These are phyloP conservation scores for Acanthamoeba sp. DNA, from an alignment of 208 protist genomes.

Conservation along the genomic window DNA sequence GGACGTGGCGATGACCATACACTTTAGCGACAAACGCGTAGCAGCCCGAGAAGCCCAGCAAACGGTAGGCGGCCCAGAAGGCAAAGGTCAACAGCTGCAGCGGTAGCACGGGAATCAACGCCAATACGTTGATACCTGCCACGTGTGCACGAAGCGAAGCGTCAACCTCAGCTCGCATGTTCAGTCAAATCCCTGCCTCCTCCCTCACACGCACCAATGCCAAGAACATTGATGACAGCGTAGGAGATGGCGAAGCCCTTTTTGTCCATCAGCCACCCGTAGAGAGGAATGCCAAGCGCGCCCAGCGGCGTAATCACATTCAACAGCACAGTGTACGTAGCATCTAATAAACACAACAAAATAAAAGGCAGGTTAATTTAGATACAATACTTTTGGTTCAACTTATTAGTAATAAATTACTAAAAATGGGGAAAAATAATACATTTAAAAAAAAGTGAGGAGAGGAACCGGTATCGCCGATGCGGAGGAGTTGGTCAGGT, in stretches of 20 bases:
- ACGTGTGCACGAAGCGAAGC: neutral
- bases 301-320: slow-evolving; percentile 45
- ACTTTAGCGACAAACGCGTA: slow-evolving; percentile 41
- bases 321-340: slow-evolving; percentile 10
- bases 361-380: neutral
- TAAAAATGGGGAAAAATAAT: no score
- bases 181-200: no score
- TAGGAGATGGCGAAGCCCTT: slow-evolving; percentile 54
- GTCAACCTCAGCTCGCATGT: no score
- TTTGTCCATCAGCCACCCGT: slow-evolving; percentile 44
- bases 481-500: slow-evolving; percentile 20
- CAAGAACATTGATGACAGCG: slow-evolving; percentile 9
- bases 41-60: slow-evolving; percentile 18
- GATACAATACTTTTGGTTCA: no score
- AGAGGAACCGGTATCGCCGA: neutral
- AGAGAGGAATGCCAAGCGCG: slow-evolving; percentile 9
- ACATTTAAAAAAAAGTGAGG: no score
- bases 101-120: slow-evolving; percentile 16
- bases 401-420: no score
- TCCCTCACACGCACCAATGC: neutral
- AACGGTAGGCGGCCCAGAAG: slow-evolving; percentile 18
- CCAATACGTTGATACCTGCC: slow-evolving; percentile 22
- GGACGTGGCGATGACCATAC: neutral
- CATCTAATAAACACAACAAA: neutral
- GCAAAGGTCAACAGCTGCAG: slow-evolving; percentile 44